Base-by-base conservation (phyloP, 495 filamentous ascomycete genomes). In the Daldinia loculata region DNA sequence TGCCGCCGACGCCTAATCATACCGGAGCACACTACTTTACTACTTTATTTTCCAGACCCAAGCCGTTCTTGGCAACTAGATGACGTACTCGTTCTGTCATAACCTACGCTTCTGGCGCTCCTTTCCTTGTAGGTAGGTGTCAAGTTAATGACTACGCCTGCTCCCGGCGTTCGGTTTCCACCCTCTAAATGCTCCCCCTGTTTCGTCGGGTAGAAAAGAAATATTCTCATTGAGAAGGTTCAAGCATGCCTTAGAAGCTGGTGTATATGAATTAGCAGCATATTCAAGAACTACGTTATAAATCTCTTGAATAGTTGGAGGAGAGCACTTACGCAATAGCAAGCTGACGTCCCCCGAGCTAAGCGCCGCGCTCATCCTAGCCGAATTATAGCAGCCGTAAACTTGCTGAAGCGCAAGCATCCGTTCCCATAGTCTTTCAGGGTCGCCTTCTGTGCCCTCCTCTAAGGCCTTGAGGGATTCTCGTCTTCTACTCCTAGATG, bases 321-420 rank as follows among this genome's bases (percentile, higher is more conserved):
- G 30, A 61, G 34, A 34, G 36, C 17, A 81, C 82, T 72, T 75
- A 84, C 82, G 82, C 70, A 81, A 72, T 38, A 78, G 63, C 30
- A 71, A 67, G 27, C 75, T 75, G 24, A 75, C 70, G 14, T 71
- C 75, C 8, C 75, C 77, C n/a, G 70, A 75, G 9, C 77, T 79
- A 24, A 84, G 63, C 5, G 82, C 82, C 12, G 80, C 79, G 26
- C 74, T 74, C 81, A 84, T 83, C 27, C 82, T 68, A 19, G 82
- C 79, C 7, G 80, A 83, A 45, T 81, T 82, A 62, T 84, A 84
- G 67, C 81, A 83, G 8, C 81, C 79, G 32, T 80, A 83, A 22
- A 66, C 77, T 39, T 68, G 67, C 67, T 84, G 82, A 11, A 84
- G 77, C 14, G 76, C 77, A 24, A 84, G 74, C 82, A 84, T 84